Base-by-base conservation (phyloP, 768 basidiomycete genomes). In the Sporobolomyces phaffii region DNA sequence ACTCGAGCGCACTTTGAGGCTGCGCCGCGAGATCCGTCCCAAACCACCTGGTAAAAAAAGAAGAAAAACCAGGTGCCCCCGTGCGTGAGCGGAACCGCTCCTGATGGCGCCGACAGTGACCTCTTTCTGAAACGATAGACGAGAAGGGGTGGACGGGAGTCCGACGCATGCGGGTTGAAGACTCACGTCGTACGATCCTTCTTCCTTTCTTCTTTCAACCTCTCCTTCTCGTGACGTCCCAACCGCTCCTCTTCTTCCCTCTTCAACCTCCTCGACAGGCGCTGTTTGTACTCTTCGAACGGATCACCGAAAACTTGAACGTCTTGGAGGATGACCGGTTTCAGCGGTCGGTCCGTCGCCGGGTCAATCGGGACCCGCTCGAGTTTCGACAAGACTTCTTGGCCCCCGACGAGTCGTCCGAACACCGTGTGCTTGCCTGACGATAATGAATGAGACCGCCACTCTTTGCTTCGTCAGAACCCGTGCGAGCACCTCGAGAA, bases 391-490 rank as follows among this genome's bases (percentile, higher is more conserved):
- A 98, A 80, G 10, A 94, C 86, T 33, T 93, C 90, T 76, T 94
- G 90, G 24, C 94, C 96, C 13, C 96, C 96, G 3, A 99, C 93
- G 18, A 98, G 82, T 73, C 94, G 93, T 4, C 96, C 96, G 75
- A 98, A 99, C 3, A 98, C 96, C 0, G 76, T 76, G 64, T 76
- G 75, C 56, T 75, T 73, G 56, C 65, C 60, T 64, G 44, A n/a
- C 9, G 31, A 41, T 3, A 38, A 43, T 14, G 47, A 7, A 24
- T 22, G 11, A 36, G 26, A 44, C 3, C n/a, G n/a, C n/a, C n/a
- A n/a, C n/a, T n/a, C n/a, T n/a, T n/a, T n/a, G n/a, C n/a, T n/a
- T n/a, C n/a, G n/a, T n/a, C n/a, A n/a, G n/a, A n/a, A n/a, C n/a
- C n/a, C n/a, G 17, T 28, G 9, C 38, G 17, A 17, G 17, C 10